Conservation (phyloP, 768 basidiomycete species). For the Tylopilus subfusipes region DNA sequence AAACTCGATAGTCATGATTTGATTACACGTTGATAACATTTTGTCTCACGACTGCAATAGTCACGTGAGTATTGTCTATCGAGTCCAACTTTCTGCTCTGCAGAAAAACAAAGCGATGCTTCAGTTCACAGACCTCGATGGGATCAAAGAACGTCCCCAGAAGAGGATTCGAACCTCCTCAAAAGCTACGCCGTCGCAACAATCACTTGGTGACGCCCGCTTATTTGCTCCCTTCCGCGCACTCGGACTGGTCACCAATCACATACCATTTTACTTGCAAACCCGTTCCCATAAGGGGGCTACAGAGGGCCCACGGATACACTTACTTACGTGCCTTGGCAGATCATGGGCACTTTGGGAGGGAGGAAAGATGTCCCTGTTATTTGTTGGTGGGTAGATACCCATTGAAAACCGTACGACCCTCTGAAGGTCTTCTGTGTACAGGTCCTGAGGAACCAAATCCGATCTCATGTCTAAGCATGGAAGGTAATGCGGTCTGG, state of each 20-base stretch:
- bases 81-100: not conserved
- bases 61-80: conserved; percentile 11
- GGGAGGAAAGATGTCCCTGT: conserved; percentile 84
- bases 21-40: too few relatives aligned
- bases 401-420: not conserved
- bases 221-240: conserved; percentile 94
- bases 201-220: conserved; percentile 21
- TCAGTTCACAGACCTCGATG: conserved; percentile 13
- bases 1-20: not conserved
- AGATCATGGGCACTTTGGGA: conserved; percentile 95
- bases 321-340: conserved; percentile 84
- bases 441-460: conserved; percentile 79
- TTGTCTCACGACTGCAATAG: too few relatives aligned
- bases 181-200: conserved; percentile 3
- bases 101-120: conserved; percentile 16
- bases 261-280: conserved; percentile 86
- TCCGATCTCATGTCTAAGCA: conserved; percentile 68
- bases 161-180: conserved; percentile 21
- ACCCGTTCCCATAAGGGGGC: conserved; percentile 81
- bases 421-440: conserved; percentile 3
- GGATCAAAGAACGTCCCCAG: conserved; percentile 19
- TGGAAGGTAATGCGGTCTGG: conserved; percentile 88
- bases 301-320: conserved; percentile 76
- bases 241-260: conserved; percentile 90
- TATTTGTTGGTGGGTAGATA: conserved; percentile 80